phyloP scores from a whole-genome alignment of 1,284 basidiomycete species.

The Trametes versicolor region DNA sequence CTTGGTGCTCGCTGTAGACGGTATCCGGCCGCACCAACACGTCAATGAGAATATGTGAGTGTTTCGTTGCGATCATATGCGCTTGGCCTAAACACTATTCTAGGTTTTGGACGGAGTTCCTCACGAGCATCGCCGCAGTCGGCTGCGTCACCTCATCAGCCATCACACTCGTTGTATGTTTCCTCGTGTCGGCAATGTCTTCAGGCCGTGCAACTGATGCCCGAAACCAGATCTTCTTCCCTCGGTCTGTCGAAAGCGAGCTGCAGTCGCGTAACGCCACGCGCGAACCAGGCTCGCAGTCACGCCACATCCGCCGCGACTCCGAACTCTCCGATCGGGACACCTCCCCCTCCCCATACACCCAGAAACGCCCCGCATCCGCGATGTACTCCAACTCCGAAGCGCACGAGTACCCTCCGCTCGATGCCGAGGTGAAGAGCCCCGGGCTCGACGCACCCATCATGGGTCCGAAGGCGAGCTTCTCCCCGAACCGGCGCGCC shows the following conservation, averaged over 20 bases:
- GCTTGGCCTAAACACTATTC: background rate
- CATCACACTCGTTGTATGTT: constrained; percentile 75
- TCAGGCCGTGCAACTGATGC: background rate
- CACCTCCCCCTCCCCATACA: constrained; percentile 12
- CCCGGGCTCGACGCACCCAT: constrained; percentile 31
- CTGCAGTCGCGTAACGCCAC: constrained; percentile 37
- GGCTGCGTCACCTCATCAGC: constrained; percentile 73
- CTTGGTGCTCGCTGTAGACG: constrained; percentile 73
- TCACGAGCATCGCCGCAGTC: constrained; percentile 65
- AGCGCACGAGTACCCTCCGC: constrained; percentile 15
- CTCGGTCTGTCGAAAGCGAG: constrained; percentile 73
- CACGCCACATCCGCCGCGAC: constrained; percentile 29
- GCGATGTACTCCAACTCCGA: constrained; percentile 15
- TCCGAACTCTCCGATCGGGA: constrained; percentile 24
- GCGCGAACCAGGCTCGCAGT: constrained; percentile 33
- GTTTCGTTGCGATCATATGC: background rate
- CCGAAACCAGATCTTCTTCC: constrained; percentile 74
- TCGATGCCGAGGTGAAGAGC: constrained; percentile 15
- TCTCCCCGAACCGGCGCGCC: constrained; percentile 42
- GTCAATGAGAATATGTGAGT: constrained; percentile 69
- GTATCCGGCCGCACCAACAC: constrained; percentile 64
- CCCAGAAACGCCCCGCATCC: constrained; percentile 24
- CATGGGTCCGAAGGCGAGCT: constrained; percentile 32
- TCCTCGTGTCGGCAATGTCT: background rate
- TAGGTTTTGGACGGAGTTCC: constrained; percentile 59